Evolutionary conservation across 2,329 filamentous ascomycete genomes (phyloP), one percentile per base, ranked within the genome.

Genomic region (Phoma sp.): DNA sequence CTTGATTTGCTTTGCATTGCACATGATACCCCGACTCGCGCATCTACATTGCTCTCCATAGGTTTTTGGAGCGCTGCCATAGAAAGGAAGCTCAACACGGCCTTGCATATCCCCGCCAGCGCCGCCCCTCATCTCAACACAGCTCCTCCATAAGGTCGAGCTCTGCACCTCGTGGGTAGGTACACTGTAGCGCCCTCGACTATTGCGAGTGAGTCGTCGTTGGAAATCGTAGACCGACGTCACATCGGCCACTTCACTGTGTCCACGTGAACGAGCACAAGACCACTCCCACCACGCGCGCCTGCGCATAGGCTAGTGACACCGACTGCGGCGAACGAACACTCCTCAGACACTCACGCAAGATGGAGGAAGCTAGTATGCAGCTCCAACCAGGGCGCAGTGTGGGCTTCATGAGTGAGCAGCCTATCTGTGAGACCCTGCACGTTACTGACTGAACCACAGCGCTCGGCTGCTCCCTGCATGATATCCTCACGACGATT

Each of bases 391-490:
- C 65, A 20, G 65, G 65, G 40, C 64, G 65, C 42, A 66, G 70
- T 17, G 60, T 78, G 25, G 75, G 75, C 47, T 76, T 76, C 61
- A 74, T 78, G 60, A 72, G 76, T 78, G 64, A 36, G 62, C 59
- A 39, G 28, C 34, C 14, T 15, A 12, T 23, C 21, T 15, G 23
- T 23, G 5, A 17, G 5, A 15, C 7, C 20, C 14, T 2, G 17
- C 2, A 12, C 3, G 12, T 9, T 29, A 43, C 65, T 70, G 43
- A 68, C 56, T 7, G 57, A 21, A 47, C 47, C 38, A 61, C 71
- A 96, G 92, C 88, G 42, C 87, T 99, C 53, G 95, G 95, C 51
- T 90, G 92, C 59, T 96, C 93, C 2, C 84, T 99, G 29, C 92
- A 98, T 77, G 92, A 96, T 71, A 84, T 96, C 67, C 78, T 98